A percentile compares a stretch with the other conserved stretches of the same genome.
These are phyloP conservation scores for Globisporangium iwayamae DNA, from an alignment of 352 stramenopile species.

Conservation along the genomic window DNA sequence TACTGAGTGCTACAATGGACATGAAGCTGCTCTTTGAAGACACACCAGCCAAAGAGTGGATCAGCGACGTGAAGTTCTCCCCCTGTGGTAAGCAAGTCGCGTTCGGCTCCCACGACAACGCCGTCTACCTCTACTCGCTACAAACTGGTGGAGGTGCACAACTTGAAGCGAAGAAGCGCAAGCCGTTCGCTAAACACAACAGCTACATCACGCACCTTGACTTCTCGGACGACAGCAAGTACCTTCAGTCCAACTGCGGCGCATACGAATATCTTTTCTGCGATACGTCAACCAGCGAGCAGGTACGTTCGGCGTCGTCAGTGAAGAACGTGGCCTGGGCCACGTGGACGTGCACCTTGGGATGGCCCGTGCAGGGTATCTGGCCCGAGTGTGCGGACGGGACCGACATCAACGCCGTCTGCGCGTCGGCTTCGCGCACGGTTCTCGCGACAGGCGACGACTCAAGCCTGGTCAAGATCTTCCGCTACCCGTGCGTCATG, in stretches of 20 bases:
- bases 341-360: conserved; percentile 87
- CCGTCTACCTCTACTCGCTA: conserved; percentile 61
- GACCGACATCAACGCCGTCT: conserved; percentile 82
- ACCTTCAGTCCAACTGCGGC: conserved; percentile 77
- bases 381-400: conserved; percentile 79
- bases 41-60: conserved; percentile 61
- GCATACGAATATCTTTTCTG: conserved; percentile 91
- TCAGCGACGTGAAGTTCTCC: conserved; percentile 79
- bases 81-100: conserved; percentile 40
- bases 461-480: conserved; percentile 79
- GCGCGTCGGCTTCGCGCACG: conserved; percentile 57
- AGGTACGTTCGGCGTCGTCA: conserved; percentile 78
- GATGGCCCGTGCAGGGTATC: conserved; percentile 91
- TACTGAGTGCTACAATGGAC: conserved; percentile 28
- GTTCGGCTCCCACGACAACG: conserved; percentile 73
- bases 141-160: not conserved
- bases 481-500: conserved; percentile 78
- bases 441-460: conserved; percentile 83
- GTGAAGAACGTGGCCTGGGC: conserved; percentile 83
- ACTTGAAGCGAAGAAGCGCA: conserved; percentile 47
- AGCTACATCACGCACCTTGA: conserved; percentile 85
- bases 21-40: conserved; percentile 51
- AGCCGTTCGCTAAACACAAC: conserved; percentile 77
- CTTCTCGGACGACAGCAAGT: conserved; percentile 67
- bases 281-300: conserved; percentile 70